A percentile compares a stretch with the other conserved stretches of the same genome.
Conservation (phyloP, 805 yeast genomes). For the Metschnikowia orientalis region DNA sequence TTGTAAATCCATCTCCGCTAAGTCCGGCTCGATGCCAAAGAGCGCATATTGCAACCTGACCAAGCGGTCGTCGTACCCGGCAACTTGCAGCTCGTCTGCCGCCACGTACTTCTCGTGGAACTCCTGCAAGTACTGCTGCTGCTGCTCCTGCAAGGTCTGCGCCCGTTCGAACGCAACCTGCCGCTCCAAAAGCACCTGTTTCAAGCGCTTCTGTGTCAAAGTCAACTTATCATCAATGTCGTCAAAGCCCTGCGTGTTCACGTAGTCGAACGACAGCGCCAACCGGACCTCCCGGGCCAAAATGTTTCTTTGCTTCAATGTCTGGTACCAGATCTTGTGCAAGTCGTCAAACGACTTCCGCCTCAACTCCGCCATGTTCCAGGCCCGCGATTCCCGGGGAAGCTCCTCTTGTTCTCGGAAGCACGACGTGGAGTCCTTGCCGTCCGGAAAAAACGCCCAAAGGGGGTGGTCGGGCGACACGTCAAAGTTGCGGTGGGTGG, state of each 20-base stretch:
- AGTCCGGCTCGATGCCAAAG: slow-evolving; percentile 76
- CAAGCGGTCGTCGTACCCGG: slow-evolving; percentile 60
- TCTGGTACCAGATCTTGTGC: slow-evolving; percentile 86
- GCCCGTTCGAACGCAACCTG: slow-evolving; percentile 65
- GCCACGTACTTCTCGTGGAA: slow-evolving; percentile 56
- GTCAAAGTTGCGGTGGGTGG: slow-evolving; percentile 66
- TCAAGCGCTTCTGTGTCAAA: slow-evolving; percentile 51
- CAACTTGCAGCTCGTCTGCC: slow-evolving; percentile 48
- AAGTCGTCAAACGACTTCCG: slow-evolving; percentile 88
- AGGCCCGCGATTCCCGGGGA: slow-evolving; percentile 58
- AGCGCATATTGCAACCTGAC: slow-evolving; percentile 77
- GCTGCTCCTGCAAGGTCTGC: slow-evolving; percentile 41
- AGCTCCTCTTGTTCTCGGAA: slow-evolving; percentile 56
- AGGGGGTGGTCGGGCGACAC: slow-evolving; percentile 86
- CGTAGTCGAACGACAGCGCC: slow-evolving; percentile 30
- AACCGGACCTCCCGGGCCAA: slow-evolving; percentile 72
- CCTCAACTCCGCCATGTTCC: slow-evolving; percentile 87
- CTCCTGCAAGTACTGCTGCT: slow-evolving; percentile 47
- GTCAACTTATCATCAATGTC: slow-evolving; percentile 38
- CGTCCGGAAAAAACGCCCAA: slow-evolving; percentile 78
- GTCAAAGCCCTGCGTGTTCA: slow-evolving; percentile 33
- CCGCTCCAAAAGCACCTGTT: slow-evolving; percentile 84
- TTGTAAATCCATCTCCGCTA: slow-evolving; percentile 49
- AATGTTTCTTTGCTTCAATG: slow-evolving; percentile 77
- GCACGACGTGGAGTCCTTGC: slow-evolving; percentile 47